These are phyloP conservation scores for Colletotrichum costaricense DNA, from an alignment of 2,329 filamentous ascomycete species.

Conservation along the genomic window DNA sequence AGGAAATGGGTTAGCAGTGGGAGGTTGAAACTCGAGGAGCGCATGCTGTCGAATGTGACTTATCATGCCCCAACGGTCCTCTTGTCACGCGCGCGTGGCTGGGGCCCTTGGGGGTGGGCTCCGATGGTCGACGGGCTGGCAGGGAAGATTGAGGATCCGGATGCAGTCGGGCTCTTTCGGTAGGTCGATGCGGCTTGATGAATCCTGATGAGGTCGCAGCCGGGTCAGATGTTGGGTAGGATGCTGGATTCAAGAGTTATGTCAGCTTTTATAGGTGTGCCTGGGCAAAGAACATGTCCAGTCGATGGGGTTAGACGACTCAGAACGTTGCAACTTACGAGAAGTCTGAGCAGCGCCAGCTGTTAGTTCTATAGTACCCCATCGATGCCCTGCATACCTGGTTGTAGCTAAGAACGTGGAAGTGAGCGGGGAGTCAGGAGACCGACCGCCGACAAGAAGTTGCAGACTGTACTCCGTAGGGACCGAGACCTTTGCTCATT, in stretches of 20 bases:
- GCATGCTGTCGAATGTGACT: slow-evolving; percentile 28
- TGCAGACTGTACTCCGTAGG: not conserved
- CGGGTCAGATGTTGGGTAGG: slow-evolving; percentile 8
- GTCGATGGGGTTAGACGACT: not conserved
- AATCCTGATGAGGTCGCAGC: not conserved
- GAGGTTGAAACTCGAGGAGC: slow-evolving; percentile 22
- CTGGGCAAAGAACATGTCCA: not conserved
- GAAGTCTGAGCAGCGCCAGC: not conserved
- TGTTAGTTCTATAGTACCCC: not conserved
- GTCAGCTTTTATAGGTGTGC: slow-evolving; percentile 9
- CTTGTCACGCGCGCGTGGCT: slow-evolving; percentile 29
- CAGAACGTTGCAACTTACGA: not conserved
- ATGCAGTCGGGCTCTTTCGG: not conserved
- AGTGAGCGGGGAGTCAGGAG: not conserved
- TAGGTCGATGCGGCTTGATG: slow-evolving; percentile 1
- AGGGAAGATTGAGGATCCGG: slow-evolving; percentile 2
- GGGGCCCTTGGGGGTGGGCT: slow-evolving; percentile 9
- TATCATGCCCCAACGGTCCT: slow-evolving; percentile 14
- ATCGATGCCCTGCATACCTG: not conserved
- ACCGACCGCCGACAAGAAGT: not conserved
- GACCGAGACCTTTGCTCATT: not conserved
- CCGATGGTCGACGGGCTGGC: slow-evolving; percentile 5
- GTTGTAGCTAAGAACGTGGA: not conserved
- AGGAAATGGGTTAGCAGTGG: slow-evolving; percentile 10
- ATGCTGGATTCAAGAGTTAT: not conserved